Base-by-base conservation (phyloP, 495 filamentous ascomycete genomes). In the Cryomyces antarcticus region DNA sequence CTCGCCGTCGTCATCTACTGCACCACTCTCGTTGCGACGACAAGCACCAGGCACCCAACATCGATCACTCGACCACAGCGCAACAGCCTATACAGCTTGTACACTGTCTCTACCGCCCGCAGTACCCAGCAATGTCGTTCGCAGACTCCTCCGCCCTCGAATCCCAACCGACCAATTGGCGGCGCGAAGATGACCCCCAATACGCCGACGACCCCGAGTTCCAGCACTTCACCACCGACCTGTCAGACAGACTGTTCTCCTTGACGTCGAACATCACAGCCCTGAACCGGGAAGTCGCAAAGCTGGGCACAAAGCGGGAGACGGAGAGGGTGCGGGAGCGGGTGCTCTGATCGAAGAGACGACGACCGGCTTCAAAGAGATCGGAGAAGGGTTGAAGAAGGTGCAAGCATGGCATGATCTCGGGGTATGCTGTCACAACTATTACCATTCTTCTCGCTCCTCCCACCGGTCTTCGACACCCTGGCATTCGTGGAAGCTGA, bases 141-240 rank as follows among this genome's bases (percentile, higher is more conserved):
- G 78, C 93, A 59, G 82, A 80, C 45, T 69, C 88, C 50, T 77
- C 75, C 49, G 77, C 74, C 42, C 68, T 94, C 45, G 88, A 96
- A 66, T 72, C 86, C 44, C 80, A 86, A 64, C 75, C 78, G 38
- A 78, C 76, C 9, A 72, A 71, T 40, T 63, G 66, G 48, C 74
- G 77, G 41, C 68, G 73, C 39, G 59, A 65, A 17, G 76, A 84
- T 50, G 93, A 92, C 60, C 67, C 78, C 48, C 60, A 73, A 39
- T 80, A 78, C 54, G 65, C 64, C 49, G 89, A 99, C 63, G 87
- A 94, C 56, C 92, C 92, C 37, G 86, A 89, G 50, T 99, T 96
- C 71, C 69, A 78, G 49, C 68, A 68, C 13, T 71, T 92, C 48
- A 82, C 85, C 46, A 76, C 82, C 53, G 69, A 74, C 24, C 72